Percentiles rank a stretch among this genome's conserved stretches.
phyloP scores from a whole-genome alignment of 495 filamentous ascomycete species.

The Lentithecium fluviatile region DNA sequence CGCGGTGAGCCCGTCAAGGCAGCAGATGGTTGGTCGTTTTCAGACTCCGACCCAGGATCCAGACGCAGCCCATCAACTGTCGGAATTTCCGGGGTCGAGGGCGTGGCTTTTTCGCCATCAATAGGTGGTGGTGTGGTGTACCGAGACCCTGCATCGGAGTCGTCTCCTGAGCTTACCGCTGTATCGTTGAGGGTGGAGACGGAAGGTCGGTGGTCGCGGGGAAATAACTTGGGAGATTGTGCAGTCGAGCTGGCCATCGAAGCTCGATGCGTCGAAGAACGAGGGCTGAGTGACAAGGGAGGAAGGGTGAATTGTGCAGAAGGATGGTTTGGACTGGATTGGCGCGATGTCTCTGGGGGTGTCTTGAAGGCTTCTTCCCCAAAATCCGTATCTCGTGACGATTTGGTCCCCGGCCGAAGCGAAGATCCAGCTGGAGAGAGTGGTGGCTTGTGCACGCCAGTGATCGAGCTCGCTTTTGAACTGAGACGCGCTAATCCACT shows the following conservation, averaged over 20 bases:
- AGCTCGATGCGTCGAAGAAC: slow-evolving; percentile 29
- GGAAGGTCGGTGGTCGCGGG: slow-evolving; percentile 29
- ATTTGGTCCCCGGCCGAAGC: slow-evolving; percentile 33
- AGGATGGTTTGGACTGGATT: slow-evolving; percentile 45
- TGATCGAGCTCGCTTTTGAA: slow-evolving; percentile 38
- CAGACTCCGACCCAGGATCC: slow-evolving; percentile 39
- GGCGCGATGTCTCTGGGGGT: slow-evolving; percentile 35
- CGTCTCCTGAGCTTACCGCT: slow-evolving; percentile 24
- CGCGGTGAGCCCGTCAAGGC: slow-evolving; percentile 34
- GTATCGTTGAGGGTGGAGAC: slow-evolving; percentile 24
- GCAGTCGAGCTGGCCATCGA: slow-evolving; percentile 42
- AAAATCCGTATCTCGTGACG: slow-evolving; percentile 33
- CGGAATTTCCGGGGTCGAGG: slow-evolving; percentile 12
- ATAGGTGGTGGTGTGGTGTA: slow-evolving; percentile 31
- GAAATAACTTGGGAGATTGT: slow-evolving; percentile 28
- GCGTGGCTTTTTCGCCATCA: slow-evolving; percentile 10
- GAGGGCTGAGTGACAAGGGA: slow-evolving; percentile 45
- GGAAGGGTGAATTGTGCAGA: slow-evolving; percentile 56
- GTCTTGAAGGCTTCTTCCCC: slow-evolving; percentile 40
- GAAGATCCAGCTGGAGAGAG: slow-evolving; percentile 31
- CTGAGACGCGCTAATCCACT: slow-evolving; percentile 34
- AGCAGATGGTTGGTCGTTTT: slow-evolving; percentile 33
- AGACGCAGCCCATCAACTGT: slow-evolving; percentile 45
- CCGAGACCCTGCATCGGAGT: slow-evolving; percentile 21
- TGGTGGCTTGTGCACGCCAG: slow-evolving; percentile 19